Base-by-base conservation (phyloP, 352 stramenopile genomes). In the Peronospora belbahrii region DNA sequence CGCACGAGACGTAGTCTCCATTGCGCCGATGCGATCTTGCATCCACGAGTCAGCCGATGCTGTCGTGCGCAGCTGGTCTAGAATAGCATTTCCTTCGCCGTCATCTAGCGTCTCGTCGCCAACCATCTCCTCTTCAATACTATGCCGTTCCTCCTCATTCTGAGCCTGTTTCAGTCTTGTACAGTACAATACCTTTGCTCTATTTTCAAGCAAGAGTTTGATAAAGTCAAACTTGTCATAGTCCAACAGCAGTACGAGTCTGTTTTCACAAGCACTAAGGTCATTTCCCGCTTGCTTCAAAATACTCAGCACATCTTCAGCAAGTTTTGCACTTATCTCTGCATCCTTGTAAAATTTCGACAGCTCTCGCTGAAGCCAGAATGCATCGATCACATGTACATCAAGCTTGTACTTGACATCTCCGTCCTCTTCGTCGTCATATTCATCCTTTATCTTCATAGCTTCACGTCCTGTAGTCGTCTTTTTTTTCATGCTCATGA, bases 161-260 rank as follows among this genome's bases (percentile, higher is more conserved):
- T 97, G 83, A 8, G 96, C 96, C 49, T 97, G 90, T 64, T 98
- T 98, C 18, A 99, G 78, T 0, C 85, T 85, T 23, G 97, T 97
- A 67, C 94, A 98, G 57, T 97, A 98, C 34, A 96, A 85, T 24
- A 99, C 95, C 46, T 95, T 96, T 9, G 78, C 78, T 22, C 95
- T 78, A 70, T 99, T 99, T 36, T 88, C 76, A 10, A 99, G 62
- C 41, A 99, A 59, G 5, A 97, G 46, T 64, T 98, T 98, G 70
- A 99, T 98, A 25, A 99, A 97, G 28, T 98, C 94, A 57, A 99
- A 99, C 51, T 98, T 97, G 66, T 99, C 96, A 62, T 98, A 98
- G 49, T 97, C 96, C 31, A 99, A 66, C 4, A 99, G 57, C 32
- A 98, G 62, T 27, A 99, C 85, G 0, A 99, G 81, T 42, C 92